Evolutionary conservation across 352 stramenopile species (phyloP), one percentile per base, ranked within the genome.

Genomic region (Phytophthora syringae): DNA sequence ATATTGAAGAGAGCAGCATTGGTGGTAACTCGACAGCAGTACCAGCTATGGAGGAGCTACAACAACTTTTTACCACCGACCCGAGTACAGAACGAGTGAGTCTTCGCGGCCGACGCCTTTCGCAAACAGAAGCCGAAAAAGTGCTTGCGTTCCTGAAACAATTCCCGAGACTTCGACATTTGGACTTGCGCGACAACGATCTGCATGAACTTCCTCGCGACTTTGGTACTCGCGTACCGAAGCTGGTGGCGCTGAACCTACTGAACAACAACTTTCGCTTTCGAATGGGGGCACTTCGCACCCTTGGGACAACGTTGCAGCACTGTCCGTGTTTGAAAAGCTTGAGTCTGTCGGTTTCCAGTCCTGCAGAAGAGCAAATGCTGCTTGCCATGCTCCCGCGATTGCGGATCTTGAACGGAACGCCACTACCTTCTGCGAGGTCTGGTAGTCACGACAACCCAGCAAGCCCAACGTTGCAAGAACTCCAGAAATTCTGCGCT

Each of bases 341-440:
- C 32, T 70, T 93, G 18, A 84, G 76, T 49, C 50, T 91, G 40
- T 76, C 79, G 12, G 63, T 93, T 10, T 74, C 58, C 22, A 83
- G 72, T 27, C 70, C 74, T 5, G 72, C 88, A 10, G 82, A 91
- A 53, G 82, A 93, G 42, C 75, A 79, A 22, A 49, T 89, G 16
- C 43, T 93, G 9, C 64, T 79, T 7, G 64, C 76, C 34, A 85
- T 88, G 74, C 69, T 93, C 5, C 82, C 84, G 0, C 62, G 63
- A 56, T 67, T 93, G 9, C 70, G 75, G 1, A 86, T 89, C 54
- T 67, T 93, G 13, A 93, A 93, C 39, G 84, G 74, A 1, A 79
- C 58, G 4, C 73, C 82, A 10, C 43, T 73, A 4, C 65, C 62
- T 12, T 68, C 60, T 4, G 52, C 48, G 6, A 58, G 53, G 37